Conservation (phyloP, 2,329 filamentous ascomycete genomes). For the Didymella pomorum region DNA sequence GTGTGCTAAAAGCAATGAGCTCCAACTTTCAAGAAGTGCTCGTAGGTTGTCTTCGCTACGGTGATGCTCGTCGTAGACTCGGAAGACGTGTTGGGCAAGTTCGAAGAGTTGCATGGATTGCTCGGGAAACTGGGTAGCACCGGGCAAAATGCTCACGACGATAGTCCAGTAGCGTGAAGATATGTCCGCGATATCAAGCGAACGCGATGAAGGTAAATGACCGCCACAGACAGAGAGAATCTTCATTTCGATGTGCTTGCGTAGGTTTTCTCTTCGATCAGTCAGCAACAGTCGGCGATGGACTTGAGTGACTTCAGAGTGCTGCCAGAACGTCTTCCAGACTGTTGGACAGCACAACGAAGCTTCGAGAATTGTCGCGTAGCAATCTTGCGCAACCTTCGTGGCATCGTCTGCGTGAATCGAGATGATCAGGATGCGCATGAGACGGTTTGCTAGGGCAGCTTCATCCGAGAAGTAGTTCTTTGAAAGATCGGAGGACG, state of each 20-base stretch:
- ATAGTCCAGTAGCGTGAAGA: constrained; percentile 46
- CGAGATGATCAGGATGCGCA: constrained; percentile 35
- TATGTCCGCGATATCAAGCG: constrained; percentile 41
- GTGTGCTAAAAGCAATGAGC: constrained; percentile 44
- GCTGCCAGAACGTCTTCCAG: constrained; percentile 45
- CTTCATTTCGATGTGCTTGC: constrained; percentile 37
- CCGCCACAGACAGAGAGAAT: constrained; percentile 49
- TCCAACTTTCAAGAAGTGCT: constrained; percentile 43
- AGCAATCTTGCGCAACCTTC: constrained; percentile 33
- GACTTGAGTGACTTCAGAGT: constrained; percentile 33
- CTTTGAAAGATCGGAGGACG: constrained; percentile 40
- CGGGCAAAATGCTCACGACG: constrained; percentile 43
- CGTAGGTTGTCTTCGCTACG: constrained; percentile 44
- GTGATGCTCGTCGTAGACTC: constrained; percentile 44
- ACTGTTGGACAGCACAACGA: constrained; percentile 45
- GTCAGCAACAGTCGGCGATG: constrained; percentile 44
- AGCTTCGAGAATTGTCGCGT: constrained; percentile 47
- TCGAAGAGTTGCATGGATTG: constrained; percentile 47
- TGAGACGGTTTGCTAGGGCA: constrained; percentile 42
- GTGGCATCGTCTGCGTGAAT: constrained; percentile 29
- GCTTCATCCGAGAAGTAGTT: constrained; percentile 45
- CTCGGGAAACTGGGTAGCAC: constrained; percentile 30
- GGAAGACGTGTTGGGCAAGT: constrained; percentile 48
- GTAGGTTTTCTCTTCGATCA: constrained; percentile 32
- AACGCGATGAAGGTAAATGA: constrained; percentile 44